Percentiles rank a stretch among this genome's conserved stretches.
phyloP scores from a whole-genome alignment of 2,329 filamentous ascomycete species.

The Fusarium globosum region DNA sequence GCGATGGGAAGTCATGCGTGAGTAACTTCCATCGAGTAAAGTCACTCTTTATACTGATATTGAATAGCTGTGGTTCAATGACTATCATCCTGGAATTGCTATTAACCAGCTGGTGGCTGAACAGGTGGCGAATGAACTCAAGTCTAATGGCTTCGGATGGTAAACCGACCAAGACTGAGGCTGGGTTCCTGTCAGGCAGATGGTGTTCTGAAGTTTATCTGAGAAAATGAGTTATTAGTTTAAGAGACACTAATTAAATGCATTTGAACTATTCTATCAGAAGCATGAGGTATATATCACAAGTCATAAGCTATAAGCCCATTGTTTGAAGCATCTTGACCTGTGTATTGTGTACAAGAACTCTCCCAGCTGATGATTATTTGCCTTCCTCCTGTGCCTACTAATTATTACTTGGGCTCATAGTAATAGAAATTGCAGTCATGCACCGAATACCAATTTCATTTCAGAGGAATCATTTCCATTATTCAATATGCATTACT shows the following conservation, averaged over 20 bases:
- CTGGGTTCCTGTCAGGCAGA: fast-evolving
- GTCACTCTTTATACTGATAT: not conserved
- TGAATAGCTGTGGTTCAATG: conserved; percentile 55
- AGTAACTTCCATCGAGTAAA: not conserved
- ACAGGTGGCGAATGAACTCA: conserved; percentile 46
- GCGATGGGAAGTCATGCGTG: conserved; percentile 55
- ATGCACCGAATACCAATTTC: fast-evolving
- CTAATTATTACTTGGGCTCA: fast-evolving
- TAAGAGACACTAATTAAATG: fast-evolving
- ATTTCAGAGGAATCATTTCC: fast-evolving
- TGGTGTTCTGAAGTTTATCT: too few species aligned
- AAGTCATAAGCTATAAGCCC: too few species aligned
- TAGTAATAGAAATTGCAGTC: fast-evolving
- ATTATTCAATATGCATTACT: not conserved
- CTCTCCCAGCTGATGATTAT: fast-evolving
- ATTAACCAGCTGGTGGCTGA: conserved; percentile 55
- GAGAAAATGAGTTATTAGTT: fast-evolving
- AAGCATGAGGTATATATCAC: fast-evolving
- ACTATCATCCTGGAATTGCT: conserved; percentile 55
- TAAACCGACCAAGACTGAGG: not conserved
- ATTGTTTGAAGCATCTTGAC: too few species aligned
- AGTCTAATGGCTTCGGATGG: conserved; percentile 4
- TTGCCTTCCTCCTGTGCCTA: fast-evolving
- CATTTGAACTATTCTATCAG: fast-evolving
- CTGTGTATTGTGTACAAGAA: fast-evolving